Evolutionary conservation across 108 stramenopile genomes (phyloP).

Genomic region (Pseudonitzschia pungens): DNA sequence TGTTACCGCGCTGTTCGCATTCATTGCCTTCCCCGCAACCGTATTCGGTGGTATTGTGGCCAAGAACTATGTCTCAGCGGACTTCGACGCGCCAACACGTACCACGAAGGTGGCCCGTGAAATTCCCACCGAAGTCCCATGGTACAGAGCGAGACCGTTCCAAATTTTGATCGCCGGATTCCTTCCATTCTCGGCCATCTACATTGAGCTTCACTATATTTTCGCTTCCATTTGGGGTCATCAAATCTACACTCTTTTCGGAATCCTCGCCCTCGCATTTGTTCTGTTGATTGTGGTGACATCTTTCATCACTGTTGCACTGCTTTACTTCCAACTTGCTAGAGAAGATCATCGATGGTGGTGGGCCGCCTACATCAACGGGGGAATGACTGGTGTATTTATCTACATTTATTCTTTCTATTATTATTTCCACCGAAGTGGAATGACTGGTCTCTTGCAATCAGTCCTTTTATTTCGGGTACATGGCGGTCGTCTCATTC

Average conservation of each 20-base stretch:
- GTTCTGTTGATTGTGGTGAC: constrained; percentile 89
- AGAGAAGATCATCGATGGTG: constrained; percentile 98
- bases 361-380: constrained; percentile 96
- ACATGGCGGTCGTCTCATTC: constrained; percentile 94
- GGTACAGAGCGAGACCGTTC: constrained; percentile 72
- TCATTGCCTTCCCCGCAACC: constrained; percentile 90
- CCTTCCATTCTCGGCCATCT: constrained; percentile 97
- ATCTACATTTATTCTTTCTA: constrained; percentile 95
- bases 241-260: constrained; percentile 98
- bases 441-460: constrained; percentile 95
- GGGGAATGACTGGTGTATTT: constrained; percentile 95
- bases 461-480: constrained; percentile 96
- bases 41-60: constrained; percentile 92
- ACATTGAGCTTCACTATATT: constrained; percentile 98
- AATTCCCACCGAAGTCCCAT: constrained; percentile 84
- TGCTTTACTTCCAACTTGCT: constrained; percentile 97
- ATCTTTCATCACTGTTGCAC: constrained; percentile 91
- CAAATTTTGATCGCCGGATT: constrained; percentile 94
- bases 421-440: constrained; percentile 93
- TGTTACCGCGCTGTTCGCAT: constrained; percentile 70
- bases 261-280: constrained; percentile 95
- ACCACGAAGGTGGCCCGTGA: constrained; percentile 97
- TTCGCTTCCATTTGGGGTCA: constrained; percentile 99
- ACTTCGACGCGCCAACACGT: constrained; percentile 94
- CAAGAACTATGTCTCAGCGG: constrained; percentile 80